Base-by-base conservation (phyloP, 1,284 basidiomycete genomes). In the Puccinia horiana region DNA sequence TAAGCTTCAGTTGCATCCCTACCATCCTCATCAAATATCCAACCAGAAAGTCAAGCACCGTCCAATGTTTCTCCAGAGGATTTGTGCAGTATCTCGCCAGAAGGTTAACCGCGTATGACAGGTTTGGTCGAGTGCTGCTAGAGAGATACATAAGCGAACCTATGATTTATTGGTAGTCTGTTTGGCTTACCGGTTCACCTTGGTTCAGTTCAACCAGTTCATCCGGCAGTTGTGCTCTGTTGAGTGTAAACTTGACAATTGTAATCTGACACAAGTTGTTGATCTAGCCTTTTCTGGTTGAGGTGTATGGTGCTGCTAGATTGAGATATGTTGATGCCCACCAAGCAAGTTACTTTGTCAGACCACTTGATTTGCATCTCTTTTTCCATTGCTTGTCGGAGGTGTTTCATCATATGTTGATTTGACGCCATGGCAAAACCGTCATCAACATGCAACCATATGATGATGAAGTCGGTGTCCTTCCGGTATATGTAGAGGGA, bases 401-500 rank as follows among this genome's bases (percentile, higher is more conserved):
- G 47, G 12, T 54, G 2, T 20, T 74, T 49, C 20, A 74, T 2
- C 8, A 70, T 16, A 1, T n/a, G 1, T 14, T 16, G 35, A 20
- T 20, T 23, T 14, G 69, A 70, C 8, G 20, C 76, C 12, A 63
- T 37, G 2, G 63, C 76, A 2, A 65, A 26, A 47, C 76, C 65
- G 42, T 79, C 76, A 56, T 79, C 76, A 1, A 79, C 65, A 52
- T 78, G 76, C 20, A 78, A 3, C 76, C 76, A 78, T 11, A 78
- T 52, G 35, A 78, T 69, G n/a, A 56, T 23, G 14, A 54, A 47
- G 4, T 47, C 52, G 9, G 37, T 35, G 1, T 44, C 47, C 4
- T 6, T n/a, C 32, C 35, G 54, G 8, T 29, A 70, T 6, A 79
- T 35, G 54, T 79, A 79, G 16, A 79, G 35, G 9, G 47, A 49